phyloP scores from a whole-genome alignment of 352 stramenopile species.

The Pythium insidiosum region DNA sequence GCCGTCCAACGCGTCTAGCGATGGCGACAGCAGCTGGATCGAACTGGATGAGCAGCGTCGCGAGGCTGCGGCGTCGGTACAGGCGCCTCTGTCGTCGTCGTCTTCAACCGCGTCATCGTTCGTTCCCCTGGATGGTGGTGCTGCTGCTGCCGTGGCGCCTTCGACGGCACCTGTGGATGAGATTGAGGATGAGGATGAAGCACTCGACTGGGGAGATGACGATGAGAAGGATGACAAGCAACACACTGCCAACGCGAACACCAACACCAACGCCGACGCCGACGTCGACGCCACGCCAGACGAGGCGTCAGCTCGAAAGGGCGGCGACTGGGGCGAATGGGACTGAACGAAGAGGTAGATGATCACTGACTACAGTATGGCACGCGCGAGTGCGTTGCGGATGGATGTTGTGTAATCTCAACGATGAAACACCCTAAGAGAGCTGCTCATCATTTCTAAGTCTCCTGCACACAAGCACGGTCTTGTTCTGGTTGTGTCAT shows the following conservation, averaged over 20 bases:
- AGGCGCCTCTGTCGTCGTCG: slow-evolving; percentile 30
- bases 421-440: too few species aligned
- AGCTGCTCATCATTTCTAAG: too few species aligned
- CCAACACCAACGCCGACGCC: slow-evolving; percentile 10
- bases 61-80: slow-evolving; percentile 40
- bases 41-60: slow-evolving; percentile 40
- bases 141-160: not conserved
- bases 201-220: slow-evolving; percentile 60
- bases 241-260: too few species aligned
- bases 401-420: too few species aligned
- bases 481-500: too few species aligned
- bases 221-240: slow-evolving; percentile 25
- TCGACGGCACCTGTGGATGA: slow-evolving; percentile 16
- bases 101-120: slow-evolving; percentile 33
- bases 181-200: slow-evolving; percentile 27
- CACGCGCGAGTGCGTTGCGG: too few species aligned
- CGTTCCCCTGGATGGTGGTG: slow-evolving; percentile 6
- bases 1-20: slow-evolving; percentile 22
- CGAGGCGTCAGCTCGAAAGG: too few species aligned
- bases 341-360: slow-evolving; percentile 45
- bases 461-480: too few species aligned
- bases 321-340: slow-evolving; percentile 67
- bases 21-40: slow-evolving; percentile 61
- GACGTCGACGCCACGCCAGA: slow-evolving; percentile 15
- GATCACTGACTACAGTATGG: too few species aligned